Conservation (phyloP, 176 grass and related monocot species). For the Zea mays region Zm-B73-REFERENCE-NAM-5.0 NC_050098.1:162377001-162377500, state of each 20-base stretch:
- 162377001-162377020: not conserved
- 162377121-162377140: slow-evolving; percentile 66
- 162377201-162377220: too few species aligned
- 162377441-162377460: too few species aligned
- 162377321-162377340: slow-evolving; percentile 34
- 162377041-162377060: not conserved
- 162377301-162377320: slow-evolving; percentile 9
- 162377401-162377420: too few species aligned
- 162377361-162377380: too few species aligned
- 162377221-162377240: not conserved
- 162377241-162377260: not conserved
- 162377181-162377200: not conserved
- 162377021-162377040: too few species aligned
- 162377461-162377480: too few species aligned
- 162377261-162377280: not conserved
- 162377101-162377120: slow-evolving; percentile 70
- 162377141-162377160: too few species aligned
- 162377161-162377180: slow-evolving; percentile 42
- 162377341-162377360: not conserved
- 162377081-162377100: slow-evolving; percentile 87
- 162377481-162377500: too few species aligned
- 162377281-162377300: slow-evolving; percentile 32
- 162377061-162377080: not conserved
- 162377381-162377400: too few species aligned
- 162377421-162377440: too few species aligned